phyloP scores from a whole-genome alignment of 306 rosid species.

The Canavalia ensiformis region DNA sequence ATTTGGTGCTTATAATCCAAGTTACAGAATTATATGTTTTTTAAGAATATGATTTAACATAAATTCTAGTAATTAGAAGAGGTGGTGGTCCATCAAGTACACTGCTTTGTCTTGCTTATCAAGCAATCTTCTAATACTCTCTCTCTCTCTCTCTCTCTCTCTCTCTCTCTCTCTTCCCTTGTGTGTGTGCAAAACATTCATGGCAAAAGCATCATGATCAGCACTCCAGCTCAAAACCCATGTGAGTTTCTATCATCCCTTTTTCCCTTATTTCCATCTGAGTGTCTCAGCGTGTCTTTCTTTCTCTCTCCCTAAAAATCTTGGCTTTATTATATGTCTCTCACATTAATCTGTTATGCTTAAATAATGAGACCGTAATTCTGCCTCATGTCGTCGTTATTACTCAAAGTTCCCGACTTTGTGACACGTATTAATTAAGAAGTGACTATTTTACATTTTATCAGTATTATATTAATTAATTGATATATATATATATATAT shows the following conservation, averaged over 20 bases:
- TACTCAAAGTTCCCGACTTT: slow-evolving; percentile 54
- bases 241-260: slow-evolving; percentile 78
- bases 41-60: slow-evolving; percentile 39
- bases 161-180: slow-evolving; percentile 33
- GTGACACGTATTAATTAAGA: slow-evolving; percentile 32
- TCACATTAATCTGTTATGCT: slow-evolving; percentile 45
- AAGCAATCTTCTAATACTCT: slow-evolving; percentile 72
- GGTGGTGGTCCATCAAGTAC: slow-evolving; percentile 95
- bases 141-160: slow-evolving; percentile 16
- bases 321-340: slow-evolving; percentile 39
- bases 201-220: slow-evolving; percentile 88
- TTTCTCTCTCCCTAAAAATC: slow-evolving; percentile 31
- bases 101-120: slow-evolving; percentile 85
- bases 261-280: slow-evolving; percentile 49
- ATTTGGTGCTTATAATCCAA: slow-evolving; percentile 62
- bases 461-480: background rate
- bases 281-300: slow-evolving; percentile 38
- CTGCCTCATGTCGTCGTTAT: slow-evolving; percentile 51
- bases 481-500: too few relatives aligned
- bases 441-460: background rate
- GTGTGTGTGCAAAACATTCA: slow-evolving; percentile 67
- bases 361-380: slow-evolving; percentile 46
- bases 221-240: slow-evolving; percentile 83
- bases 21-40: slow-evolving; percentile 47
- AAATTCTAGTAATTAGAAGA: slow-evolving; percentile 54